These are phyloP conservation scores for Cyathus striatus DNA, from an alignment of 768 basidiomycete genomes.

Conservation along the genomic window DNA sequence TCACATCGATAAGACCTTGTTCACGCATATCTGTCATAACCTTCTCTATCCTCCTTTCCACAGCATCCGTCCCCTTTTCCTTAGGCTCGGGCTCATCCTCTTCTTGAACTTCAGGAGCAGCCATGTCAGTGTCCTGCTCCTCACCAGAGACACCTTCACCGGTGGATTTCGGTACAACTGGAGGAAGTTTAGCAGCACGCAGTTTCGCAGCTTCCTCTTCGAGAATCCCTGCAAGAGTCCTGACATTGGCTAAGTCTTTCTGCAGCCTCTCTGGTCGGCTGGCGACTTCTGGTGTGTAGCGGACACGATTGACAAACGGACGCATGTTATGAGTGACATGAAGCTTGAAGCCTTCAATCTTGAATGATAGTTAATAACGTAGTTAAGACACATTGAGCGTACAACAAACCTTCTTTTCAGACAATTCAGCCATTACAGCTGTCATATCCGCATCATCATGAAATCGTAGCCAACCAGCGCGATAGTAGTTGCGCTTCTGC, in stretches of 20 bases:
- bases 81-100: conserved; percentile 53
- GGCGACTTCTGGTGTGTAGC: conserved; percentile 78
- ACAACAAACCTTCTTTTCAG: conserved; percentile 74
- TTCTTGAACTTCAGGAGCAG: conserved; percentile 26
- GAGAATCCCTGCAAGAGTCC: conserved; percentile 62
- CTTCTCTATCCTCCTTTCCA: conserved; percentile 79
- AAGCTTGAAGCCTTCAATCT: conserved; percentile 95
- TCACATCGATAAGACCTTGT: conserved; percentile 51
- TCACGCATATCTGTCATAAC: conserved; percentile 66
- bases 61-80: conserved; percentile 69
- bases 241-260: conserved; percentile 77
- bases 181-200: conserved; percentile 35
- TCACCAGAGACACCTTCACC: conserved; percentile 15
- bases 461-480: conserved; percentile 92
- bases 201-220: conserved; percentile 65
- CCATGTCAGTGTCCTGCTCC: conserved; percentile 25
- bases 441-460: conserved; percentile 80
- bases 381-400: conserved; percentile 1
- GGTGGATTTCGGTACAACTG: conserved; percentile 16
- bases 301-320: conserved; percentile 73
- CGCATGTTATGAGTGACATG: conserved; percentile 81
- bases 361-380: conserved; percentile 7
- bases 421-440: conserved; percentile 62
- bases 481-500: conserved; percentile 90
- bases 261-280: conserved; percentile 75